Conservation (phyloP, 129 eudicot species). For the Scalesia atractyloides region DNA sequence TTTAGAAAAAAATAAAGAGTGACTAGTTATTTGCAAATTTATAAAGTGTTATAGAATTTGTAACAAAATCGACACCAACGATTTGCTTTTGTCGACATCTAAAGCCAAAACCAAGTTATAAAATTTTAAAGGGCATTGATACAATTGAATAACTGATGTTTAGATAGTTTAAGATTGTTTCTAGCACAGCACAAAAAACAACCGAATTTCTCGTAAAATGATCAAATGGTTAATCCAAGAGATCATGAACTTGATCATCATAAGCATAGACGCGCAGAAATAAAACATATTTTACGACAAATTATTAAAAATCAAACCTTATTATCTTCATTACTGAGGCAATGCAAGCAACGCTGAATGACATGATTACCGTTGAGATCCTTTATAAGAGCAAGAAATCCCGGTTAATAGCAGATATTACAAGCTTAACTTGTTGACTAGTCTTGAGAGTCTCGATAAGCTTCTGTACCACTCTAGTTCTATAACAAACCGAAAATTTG, state of each 20-base stretch:
- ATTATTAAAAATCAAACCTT: slow-evolving; percentile 39
- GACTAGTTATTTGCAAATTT: too few relatives aligned
- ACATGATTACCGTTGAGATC: slow-evolving; percentile 83
- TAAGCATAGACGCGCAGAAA: background rate
- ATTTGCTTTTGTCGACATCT: slow-evolving; percentile 7
- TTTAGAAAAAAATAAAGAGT: background rate
- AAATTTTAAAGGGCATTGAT: background rate
- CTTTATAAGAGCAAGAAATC: slow-evolving; percentile 67
- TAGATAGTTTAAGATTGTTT: background rate
- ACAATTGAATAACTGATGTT: background rate
- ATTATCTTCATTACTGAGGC: slow-evolving; percentile 60
- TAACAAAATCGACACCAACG: background rate
- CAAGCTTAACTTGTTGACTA: slow-evolving; percentile 55
- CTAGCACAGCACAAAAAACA: background rate
- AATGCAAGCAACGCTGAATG: slow-evolving; percentile 71
- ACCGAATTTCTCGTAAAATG: background rate
- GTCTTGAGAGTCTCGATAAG: slow-evolving; percentile 72
- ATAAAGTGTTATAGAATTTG: background rate
- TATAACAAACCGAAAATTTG: slow-evolving; percentile 23
- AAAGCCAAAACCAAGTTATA: slow-evolving; percentile 15
- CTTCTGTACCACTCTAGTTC: slow-evolving; percentile 85
- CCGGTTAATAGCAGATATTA: slow-evolving; percentile 68
- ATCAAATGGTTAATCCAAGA: background rate
- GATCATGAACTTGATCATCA: background rate
- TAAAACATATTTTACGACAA: background rate